Evolutionary conservation across 2,329 filamentous ascomycete genomes (phyloP).

Genomic region (Calonectria montana): DNA sequence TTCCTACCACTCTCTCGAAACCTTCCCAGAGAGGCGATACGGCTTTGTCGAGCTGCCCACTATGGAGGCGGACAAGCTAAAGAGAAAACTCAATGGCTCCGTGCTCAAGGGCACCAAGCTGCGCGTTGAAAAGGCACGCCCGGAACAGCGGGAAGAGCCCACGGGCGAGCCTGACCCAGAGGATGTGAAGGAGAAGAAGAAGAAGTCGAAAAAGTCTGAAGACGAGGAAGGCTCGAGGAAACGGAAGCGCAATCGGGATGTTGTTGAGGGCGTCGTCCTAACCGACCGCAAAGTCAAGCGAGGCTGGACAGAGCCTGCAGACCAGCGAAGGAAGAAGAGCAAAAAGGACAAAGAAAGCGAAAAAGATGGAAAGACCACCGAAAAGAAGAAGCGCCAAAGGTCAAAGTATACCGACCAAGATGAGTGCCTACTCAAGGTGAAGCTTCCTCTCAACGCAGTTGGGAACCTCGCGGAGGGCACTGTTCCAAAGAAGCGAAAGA

Average conservation of each 20-base stretch:
- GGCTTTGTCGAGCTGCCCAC: constrained; percentile 87
- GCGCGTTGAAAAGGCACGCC: constrained; percentile 82
- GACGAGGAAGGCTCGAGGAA: constrained; percentile 56
- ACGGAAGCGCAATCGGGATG: constrained; percentile 62
- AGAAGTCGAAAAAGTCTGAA: constrained; percentile 47
- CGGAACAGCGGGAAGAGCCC: constrained; percentile 56
- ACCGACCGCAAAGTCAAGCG: constrained; percentile 84
- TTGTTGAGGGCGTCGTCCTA: constrained; percentile 76
- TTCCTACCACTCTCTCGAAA: constrained; percentile 87
- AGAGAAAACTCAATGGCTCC: constrained; percentile 89
- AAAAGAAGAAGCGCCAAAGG: constrained; percentile 69
- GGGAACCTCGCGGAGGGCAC: constrained; percentile 56
- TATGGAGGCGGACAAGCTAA: constrained; percentile 88
- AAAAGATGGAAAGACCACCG: constrained; percentile 63
- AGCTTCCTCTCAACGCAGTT: constrained; percentile 66
- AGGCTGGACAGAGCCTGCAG: constrained; percentile 82
- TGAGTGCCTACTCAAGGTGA: constrained; percentile 88
- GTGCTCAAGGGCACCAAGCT: constrained; percentile 88
- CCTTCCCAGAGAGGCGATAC: constrained; percentile 91
- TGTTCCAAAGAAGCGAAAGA: constrained; percentile 68
- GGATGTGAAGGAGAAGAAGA: constrained; percentile 47
- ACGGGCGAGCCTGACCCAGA: constrained; percentile 48
- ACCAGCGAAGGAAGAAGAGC: constrained; percentile 60
- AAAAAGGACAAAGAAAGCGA: constrained; percentile 58
- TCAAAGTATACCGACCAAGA: constrained; percentile 85